Conservation (phyloP, 805 yeast species). For the Saccharomycopsis olivae region DNA sequence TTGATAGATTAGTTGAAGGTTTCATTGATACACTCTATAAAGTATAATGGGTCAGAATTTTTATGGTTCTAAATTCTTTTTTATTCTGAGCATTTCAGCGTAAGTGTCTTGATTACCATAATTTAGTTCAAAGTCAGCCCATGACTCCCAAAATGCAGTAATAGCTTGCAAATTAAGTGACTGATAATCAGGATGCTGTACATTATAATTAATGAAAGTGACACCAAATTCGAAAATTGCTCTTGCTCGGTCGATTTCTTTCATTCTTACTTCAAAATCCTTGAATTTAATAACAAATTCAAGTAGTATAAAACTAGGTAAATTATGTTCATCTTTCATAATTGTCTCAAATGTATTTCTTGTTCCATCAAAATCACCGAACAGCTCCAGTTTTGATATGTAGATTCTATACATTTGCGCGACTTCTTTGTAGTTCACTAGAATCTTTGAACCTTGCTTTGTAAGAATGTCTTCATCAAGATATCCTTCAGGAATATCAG, state of each 20-base stretch:
- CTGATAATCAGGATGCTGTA: constrained; percentile 25
- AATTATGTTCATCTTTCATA: constrained; percentile 21
- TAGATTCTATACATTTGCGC: constrained; percentile 5
- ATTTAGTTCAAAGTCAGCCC: constrained; percentile 67
- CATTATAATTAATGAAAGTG: constrained; percentile 20
- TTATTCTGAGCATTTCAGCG: constrained; percentile 60
- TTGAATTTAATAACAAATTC: constrained; percentile 44
- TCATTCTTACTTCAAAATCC: constrained; percentile 39
- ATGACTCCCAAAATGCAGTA: constrained; percentile 45
- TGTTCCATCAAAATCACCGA: not conserved
- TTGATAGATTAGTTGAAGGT: constrained; percentile 65
- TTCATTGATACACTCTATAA: constrained; percentile 78
- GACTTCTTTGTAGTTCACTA: constrained; percentile 8
- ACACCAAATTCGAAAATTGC: constrained; percentile 48
- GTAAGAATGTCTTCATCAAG: not conserved
- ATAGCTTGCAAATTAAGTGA: constrained; percentile 15
- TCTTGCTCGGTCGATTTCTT: constrained; percentile 52
- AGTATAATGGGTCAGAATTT: not conserved
- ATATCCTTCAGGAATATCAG: not conserved
- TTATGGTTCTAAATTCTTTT: constrained; percentile 19
- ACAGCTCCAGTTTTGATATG: not conserved
- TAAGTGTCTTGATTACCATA: constrained; percentile 63
- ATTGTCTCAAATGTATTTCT: constrained; percentile 9
- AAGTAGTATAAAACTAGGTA: constrained; percentile 34
- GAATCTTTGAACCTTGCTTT: not conserved